These are phyloP conservation scores for Sporothrix brunneoviolacea DNA, from an alignment of 2,329 filamentous ascomycete genomes.

Conservation along the genomic window DNA sequence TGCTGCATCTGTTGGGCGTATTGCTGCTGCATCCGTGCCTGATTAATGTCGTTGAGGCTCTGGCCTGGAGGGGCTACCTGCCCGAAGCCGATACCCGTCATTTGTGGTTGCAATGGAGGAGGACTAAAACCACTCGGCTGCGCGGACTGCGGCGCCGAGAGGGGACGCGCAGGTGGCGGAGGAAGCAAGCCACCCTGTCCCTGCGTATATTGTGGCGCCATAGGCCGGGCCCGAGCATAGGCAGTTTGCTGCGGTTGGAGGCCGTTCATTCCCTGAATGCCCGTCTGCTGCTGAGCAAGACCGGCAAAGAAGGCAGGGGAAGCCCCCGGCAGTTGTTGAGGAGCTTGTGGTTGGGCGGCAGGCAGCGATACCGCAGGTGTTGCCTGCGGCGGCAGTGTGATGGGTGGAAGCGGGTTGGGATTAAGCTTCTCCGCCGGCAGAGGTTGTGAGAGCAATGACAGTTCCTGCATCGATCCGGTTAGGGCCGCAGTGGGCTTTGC, in stretches of 20 bases:
- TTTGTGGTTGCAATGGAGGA: conserved; percentile 72
- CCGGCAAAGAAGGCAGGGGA: conserved; percentile 53
- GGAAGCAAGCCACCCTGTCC: conserved; percentile 61
- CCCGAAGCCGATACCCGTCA: conserved; percentile 59
- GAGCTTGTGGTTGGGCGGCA: conserved; percentile 25
- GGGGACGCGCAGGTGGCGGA: conserved; percentile 67
- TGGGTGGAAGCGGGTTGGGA: conserved; percentile 23
- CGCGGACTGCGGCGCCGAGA: conserved; percentile 80
- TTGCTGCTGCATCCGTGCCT: conserved; percentile 59
- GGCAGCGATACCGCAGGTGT: conserved; percentile 22
- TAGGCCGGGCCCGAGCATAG: conserved; percentile 60
- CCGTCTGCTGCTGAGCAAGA: conserved; percentile 42
- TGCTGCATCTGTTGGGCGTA: conserved; percentile 37
- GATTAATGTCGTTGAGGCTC: conserved; percentile 66
- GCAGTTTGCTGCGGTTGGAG: conserved; percentile 35
- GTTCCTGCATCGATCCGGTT: conserved; percentile 60
- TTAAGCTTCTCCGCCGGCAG: conserved; percentile 42
- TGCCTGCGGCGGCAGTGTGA: conserved; percentile 28
- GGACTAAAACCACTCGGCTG: conserved; percentile 67
- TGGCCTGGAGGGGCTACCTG: conserved; percentile 68
- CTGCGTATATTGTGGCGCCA: conserved; percentile 57
- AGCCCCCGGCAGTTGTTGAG: conserved; percentile 38
- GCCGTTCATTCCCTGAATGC: conserved; percentile 34
- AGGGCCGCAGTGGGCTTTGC: conserved; percentile 39
- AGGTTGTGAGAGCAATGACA: conserved; percentile 47